Evolutionary conservation across 2,329 filamentous ascomycete species (phyloP).

Genomic region (Pyrenophora tritici-repentis): DNA sequence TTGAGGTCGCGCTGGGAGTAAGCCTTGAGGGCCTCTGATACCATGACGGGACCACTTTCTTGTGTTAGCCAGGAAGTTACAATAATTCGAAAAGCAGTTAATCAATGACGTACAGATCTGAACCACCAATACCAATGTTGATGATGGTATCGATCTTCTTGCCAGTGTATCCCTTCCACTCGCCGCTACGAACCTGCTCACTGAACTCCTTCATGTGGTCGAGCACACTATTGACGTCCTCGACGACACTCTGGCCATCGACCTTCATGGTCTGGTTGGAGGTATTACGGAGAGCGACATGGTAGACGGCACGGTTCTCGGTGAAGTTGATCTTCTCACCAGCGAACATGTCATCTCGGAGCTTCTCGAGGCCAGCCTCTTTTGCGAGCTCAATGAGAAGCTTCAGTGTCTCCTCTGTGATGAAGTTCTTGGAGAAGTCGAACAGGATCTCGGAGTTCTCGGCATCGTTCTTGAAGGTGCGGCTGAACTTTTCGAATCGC

Average conservation of each 20-base stretch:
- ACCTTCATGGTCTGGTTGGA: slow-evolving; percentile 81
- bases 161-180: slow-evolving; percentile 96
- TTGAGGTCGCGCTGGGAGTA: slow-evolving; percentile 86
- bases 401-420: slow-evolving; percentile 88
- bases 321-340: slow-evolving; percentile 99
- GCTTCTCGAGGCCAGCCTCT: slow-evolving; percentile 87
- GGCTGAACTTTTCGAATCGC: slow-evolving; percentile 89
- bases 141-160: slow-evolving; percentile 96
- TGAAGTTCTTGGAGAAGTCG: slow-evolving; percentile 99
- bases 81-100: not conserved
- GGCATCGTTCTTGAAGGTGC: slow-evolving; percentile 77
- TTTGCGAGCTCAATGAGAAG: slow-evolving; percentile 88
- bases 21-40: slow-evolving; percentile 94
- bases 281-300: slow-evolving; percentile 90
- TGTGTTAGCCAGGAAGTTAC: slow-evolving; percentile 26
- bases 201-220: slow-evolving; percentile 99
- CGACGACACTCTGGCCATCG: slow-evolving; percentile 90
- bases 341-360: slow-evolving; percentile 95
- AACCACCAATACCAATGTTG: slow-evolving; percentile 98
- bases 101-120: slow-evolving; percentile 79
- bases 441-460: slow-evolving; percentile 89
- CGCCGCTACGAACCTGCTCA: slow-evolving; percentile 88
- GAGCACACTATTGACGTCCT: slow-evolving; percentile 88
- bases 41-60: slow-evolving; percentile 89
- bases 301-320: slow-evolving; percentile 93